Evolutionary conservation across 2,329 filamentous ascomycete genomes (phyloP).

Genomic region (Alternaria sp.): DNA sequence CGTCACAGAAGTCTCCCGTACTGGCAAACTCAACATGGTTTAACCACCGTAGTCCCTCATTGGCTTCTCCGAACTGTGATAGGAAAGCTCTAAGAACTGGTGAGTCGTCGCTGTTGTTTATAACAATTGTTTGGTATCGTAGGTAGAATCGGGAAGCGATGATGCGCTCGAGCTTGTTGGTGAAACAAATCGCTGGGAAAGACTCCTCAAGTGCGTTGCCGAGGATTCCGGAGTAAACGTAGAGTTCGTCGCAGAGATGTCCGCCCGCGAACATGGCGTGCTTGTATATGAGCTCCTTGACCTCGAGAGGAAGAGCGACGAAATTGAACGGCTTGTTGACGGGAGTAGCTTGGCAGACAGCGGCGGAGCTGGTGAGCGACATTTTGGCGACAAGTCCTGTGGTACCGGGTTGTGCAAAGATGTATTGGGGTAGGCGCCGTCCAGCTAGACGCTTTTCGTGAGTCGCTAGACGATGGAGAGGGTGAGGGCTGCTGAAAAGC

Average conservation of each 20-base stretch:
- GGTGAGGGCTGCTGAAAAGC: background rate
- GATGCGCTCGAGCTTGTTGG: background rate
- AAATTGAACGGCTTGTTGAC: background rate
- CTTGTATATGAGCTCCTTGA: background rate
- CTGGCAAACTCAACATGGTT: background rate
- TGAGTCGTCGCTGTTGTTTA: background rate
- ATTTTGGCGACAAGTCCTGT: background rate
- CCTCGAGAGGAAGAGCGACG: background rate
- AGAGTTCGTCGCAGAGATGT: background rate
- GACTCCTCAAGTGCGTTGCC: background rate
- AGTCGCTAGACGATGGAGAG: background rate
- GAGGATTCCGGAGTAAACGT: background rate
- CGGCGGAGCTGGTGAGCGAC: background rate
- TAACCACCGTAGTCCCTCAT: background rate
- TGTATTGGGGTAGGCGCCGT: background rate
- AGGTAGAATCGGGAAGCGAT: background rate
- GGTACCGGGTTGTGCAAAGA: background rate
- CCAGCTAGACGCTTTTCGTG: background rate
- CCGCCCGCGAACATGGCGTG: background rate
- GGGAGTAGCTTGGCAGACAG: background rate
- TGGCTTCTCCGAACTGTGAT: background rate
- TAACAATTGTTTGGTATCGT: background rate
- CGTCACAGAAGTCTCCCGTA: background rate
- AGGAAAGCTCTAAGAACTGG: background rate
- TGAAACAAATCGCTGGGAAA: background rate